These are phyloP conservation scores for Crotalaria pallida DNA, from an alignment of 306 rosid species.

Conservation along the genomic window DNA sequence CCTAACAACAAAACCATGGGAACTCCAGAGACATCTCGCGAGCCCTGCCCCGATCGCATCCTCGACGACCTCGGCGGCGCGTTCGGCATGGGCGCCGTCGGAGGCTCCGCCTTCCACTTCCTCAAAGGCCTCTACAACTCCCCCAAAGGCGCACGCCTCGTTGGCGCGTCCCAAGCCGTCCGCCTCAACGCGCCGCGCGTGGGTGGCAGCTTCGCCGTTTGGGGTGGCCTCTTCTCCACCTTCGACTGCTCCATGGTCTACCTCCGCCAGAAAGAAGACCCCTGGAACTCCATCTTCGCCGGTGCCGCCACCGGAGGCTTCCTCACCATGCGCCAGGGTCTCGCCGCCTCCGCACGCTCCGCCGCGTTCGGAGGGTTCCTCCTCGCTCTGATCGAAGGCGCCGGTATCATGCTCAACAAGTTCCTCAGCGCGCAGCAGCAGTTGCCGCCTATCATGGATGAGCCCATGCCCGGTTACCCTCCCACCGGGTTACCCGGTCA, in stretches of 20 bases:
- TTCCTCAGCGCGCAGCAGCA: constrained; percentile 58
- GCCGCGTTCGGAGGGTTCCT: constrained; percentile 68
- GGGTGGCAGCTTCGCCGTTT: constrained; percentile 80
- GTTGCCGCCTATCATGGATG: constrained; percentile 54
- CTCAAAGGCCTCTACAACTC: constrained; percentile 75
- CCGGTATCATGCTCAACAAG: constrained; percentile 83
- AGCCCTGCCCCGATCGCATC: constrained; percentile 87
- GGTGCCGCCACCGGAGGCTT: constrained; percentile 89
- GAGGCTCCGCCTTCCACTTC: constrained; percentile 85
- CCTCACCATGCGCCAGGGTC: constrained; percentile 79
- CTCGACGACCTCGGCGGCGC: constrained; percentile 90
- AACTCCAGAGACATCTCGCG: constrained; percentile 76
- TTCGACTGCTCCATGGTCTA: constrained; percentile 85
- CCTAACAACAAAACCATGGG: no score
- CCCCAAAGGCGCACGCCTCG: constrained; percentile 53
- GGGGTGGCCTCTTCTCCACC: constrained; percentile 89
- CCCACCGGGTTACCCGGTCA: constrained; percentile 35
- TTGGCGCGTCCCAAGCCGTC: constrained; percentile 72
- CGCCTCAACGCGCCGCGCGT: constrained; percentile 85
- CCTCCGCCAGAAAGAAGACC: constrained; percentile 86
- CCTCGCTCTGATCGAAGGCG: constrained; percentile 75
- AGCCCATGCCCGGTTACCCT: constrained; percentile 35
- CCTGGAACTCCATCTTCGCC: constrained; percentile 83
- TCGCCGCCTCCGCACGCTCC: constrained; percentile 47
- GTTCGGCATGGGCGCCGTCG: constrained; percentile 91